These are phyloP conservation scores for Mucor saturninus DNA, from an alignment of 371 early-diverging fungal genomes.

Conservation along the genomic window DNA sequence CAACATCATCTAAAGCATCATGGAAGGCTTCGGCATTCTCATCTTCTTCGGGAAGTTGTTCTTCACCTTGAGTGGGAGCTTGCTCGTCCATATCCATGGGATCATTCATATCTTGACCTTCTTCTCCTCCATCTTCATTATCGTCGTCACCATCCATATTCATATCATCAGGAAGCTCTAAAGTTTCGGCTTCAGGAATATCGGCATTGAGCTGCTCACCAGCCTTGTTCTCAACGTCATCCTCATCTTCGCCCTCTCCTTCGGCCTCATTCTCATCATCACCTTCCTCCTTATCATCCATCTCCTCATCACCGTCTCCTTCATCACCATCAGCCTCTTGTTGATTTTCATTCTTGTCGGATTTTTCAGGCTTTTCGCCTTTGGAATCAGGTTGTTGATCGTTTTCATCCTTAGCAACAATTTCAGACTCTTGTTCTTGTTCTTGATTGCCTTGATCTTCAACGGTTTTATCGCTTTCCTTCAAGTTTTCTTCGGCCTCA, in stretches of 20 bases:
- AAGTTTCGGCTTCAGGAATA: conserved; percentile 64
- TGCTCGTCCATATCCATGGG: conserved; percentile 53
- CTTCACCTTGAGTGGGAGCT: conserved; percentile 33
- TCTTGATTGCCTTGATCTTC: conserved; percentile 60
- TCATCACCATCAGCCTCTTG: conserved; percentile 57
- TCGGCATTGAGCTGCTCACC: conserved; percentile 64
- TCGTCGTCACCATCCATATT: conserved; percentile 62
- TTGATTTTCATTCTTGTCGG: conserved; percentile 29
- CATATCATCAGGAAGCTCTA: conserved; percentile 69
- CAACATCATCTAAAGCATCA: conserved; percentile 47
- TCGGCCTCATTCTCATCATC: conserved; percentile 36
- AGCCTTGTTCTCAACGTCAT: conserved; percentile 49
- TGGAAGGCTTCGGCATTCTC: conserved; percentile 44
- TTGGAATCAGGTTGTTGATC: conserved; percentile 43
- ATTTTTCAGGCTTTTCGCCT: conserved; percentile 39
- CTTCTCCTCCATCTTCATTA: conserved; percentile 46
- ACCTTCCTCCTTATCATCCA: conserved; percentile 47
- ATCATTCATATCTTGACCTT: conserved; percentile 40
- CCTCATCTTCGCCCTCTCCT: conserved; percentile 47
- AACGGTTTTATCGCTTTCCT: conserved; percentile 67
- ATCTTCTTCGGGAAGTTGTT: conserved; percentile 37
- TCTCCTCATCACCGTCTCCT: conserved; percentile 46
- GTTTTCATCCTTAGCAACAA: conserved; percentile 72
- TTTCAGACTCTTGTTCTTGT: conserved; percentile 64
- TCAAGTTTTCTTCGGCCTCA: conserved; percentile 73